These are phyloP conservation scores for Adansonia madagascariensis DNA, from an alignment of 441 rosid genomes.

Conservation along the genomic window DNA sequence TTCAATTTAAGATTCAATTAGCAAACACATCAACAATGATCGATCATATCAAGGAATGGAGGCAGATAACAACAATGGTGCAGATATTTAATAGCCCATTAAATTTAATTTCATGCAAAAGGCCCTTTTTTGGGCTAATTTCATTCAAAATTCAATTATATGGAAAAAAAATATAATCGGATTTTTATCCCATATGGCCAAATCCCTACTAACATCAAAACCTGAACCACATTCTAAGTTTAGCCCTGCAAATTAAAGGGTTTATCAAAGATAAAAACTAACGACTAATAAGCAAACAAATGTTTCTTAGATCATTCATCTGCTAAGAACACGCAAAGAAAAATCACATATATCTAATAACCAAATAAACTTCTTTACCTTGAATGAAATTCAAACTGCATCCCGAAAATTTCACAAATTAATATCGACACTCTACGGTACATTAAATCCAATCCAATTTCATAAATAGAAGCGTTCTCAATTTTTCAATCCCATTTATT, in stretches of 20 bases:
- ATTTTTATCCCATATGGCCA: neutral
- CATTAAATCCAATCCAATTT: neutral
- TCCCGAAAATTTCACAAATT: neutral
- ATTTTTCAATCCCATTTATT: neutral
- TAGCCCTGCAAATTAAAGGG: neutral
- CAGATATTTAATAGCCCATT: neutral
- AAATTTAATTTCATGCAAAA: conserved; percentile 20
- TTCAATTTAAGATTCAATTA: neutral
- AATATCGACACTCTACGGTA: neutral
- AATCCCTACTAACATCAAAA: neutral
- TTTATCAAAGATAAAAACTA: neutral
- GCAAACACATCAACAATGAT: neutral
- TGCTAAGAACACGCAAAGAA: neutral
- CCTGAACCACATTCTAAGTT: neutral
- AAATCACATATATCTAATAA: too few species aligned
- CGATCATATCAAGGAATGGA: conserved; percentile 13
- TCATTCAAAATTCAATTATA: neutral
- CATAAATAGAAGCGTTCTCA: conserved; percentile 11
- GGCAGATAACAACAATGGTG: neutral
- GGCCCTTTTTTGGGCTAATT: neutral
- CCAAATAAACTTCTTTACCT: neutral
- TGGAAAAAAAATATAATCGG: neutral
- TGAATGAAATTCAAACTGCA: conserved; percentile 3
- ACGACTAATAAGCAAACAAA: neutral
- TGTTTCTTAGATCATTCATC: conserved; percentile 1